Evolutionary conservation across 2,329 filamentous ascomycete genomes (phyloP).

Genomic region (Pochonia chlamydosporia): DNA sequence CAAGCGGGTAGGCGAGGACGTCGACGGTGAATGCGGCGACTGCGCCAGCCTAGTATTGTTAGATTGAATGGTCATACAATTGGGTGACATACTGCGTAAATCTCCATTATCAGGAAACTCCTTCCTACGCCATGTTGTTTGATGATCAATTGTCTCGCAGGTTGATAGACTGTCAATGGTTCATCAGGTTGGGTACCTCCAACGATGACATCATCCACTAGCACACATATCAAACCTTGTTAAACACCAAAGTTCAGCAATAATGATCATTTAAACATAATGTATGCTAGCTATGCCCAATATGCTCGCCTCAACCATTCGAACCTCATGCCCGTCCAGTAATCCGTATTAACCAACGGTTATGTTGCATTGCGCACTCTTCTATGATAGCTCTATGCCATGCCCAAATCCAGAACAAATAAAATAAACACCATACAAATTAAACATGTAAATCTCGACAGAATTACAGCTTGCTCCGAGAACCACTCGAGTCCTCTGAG

Average conservation of each 20-base stretch:
- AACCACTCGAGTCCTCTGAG: conserved; percentile 48
- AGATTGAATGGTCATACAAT: background rate
- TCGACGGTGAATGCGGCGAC: conserved; percentile 83
- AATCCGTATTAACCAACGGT: background rate
- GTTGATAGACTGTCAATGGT: no score
- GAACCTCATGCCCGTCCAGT: no score
- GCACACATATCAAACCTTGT: no score
- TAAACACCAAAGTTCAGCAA: no score
- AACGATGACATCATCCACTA: no score
- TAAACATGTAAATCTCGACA: conserved; percentile 2
- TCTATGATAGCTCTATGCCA: conserved; percentile 9
- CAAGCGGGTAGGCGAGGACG: conserved; percentile 77
- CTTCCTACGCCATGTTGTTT: no score
- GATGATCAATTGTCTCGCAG: no score
- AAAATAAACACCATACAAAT: conserved; percentile 6
- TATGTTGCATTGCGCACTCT: conserved; percentile 7
- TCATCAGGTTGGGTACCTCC: no score
- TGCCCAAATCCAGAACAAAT: conserved; percentile 8
- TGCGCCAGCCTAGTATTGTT: conserved; percentile 65
- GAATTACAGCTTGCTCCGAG: conserved; percentile 28
- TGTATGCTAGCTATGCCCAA: no score
- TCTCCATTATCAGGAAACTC: conserved; percentile 18
- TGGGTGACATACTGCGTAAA: conserved; percentile 23
- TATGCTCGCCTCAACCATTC: no score
- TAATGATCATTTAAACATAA: no score